phyloP scores from a whole-genome alignment of 345 rosid genomes.

The Geranium rotundifolium region DNA sequence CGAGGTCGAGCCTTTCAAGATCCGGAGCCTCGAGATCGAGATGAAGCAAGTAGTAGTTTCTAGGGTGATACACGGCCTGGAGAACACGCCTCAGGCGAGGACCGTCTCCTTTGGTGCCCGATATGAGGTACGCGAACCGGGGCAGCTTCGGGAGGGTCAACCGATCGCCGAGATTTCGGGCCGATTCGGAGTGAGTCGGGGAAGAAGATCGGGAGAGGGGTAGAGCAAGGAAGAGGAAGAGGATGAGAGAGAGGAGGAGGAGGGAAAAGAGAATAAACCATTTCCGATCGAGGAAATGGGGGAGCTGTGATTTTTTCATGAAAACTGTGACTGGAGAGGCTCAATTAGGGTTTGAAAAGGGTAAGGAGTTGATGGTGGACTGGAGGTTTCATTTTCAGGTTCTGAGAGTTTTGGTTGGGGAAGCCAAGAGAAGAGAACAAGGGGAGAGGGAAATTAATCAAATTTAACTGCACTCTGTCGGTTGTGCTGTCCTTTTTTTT shows the following conservation, averaged over 20 bases:
- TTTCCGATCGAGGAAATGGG: slow-evolving; percentile 35
- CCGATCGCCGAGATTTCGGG: slow-evolving; percentile 6
- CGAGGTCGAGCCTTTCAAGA: slow-evolving; percentile 62
- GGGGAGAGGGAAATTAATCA: neutral
- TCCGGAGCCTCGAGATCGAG: slow-evolving; percentile 83
- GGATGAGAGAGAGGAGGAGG: slow-evolving; percentile 21
- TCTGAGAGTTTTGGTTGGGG: neutral
- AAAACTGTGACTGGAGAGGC: too few species aligned
- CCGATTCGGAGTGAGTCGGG: slow-evolving; percentile 10
- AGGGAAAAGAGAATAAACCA: slow-evolving; percentile 28
- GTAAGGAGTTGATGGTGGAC: neutral
- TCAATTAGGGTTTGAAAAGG: neutral
- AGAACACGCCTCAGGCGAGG: slow-evolving; percentile 48
- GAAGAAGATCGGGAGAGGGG: slow-evolving; percentile 23
- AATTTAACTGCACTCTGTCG: neutral
- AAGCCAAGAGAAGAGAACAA: neutral
- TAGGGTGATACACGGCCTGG: slow-evolving; percentile 63
- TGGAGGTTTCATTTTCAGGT: too few species aligned
- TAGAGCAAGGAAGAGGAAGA: slow-evolving; percentile 28
- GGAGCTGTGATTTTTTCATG: slow-evolving; percentile 54
- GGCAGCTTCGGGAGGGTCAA: slow-evolving; percentile 29
- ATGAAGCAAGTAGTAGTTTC: slow-evolving; percentile 70
- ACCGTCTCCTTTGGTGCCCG: slow-evolving; percentile 74
- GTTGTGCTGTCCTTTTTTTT: neutral
- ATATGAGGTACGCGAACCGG: slow-evolving; percentile 57